These are phyloP conservation scores for Fusarium albosuccineum DNA, from an alignment of 2,329 filamentous ascomycete genomes.

Conservation along the genomic window DNA sequence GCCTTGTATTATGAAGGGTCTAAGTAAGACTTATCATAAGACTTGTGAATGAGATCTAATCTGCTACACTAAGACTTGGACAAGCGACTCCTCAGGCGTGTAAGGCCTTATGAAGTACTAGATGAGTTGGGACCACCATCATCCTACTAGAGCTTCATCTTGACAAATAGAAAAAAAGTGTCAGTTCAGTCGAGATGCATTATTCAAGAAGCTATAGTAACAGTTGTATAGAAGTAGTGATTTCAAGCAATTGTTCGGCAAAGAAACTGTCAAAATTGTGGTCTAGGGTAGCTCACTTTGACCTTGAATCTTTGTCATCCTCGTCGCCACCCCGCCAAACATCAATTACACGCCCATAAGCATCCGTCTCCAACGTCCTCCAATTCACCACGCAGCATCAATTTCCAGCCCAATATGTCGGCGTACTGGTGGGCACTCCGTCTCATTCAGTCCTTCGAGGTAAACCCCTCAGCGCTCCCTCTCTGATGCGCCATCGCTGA, in stretches of 20 bases:
- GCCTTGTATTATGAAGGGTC: too few relatives aligned
- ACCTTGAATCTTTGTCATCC: conserved; percentile 25
- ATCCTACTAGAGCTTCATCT: too few relatives aligned
- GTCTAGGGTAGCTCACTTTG: conserved; percentile 24
- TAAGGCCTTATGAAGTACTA: too few relatives aligned
- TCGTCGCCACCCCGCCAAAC: conserved; percentile 27
- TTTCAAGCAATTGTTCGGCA: background rate
- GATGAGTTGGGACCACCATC: too few relatives aligned
- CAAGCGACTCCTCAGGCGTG: too few relatives aligned
- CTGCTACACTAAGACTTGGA: too few relatives aligned
- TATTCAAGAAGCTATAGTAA: background rate
- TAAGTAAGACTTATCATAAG: too few relatives aligned
- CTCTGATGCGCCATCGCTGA: conserved; percentile 15
- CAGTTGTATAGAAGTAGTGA: too few relatives aligned
- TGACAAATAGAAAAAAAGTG: too few relatives aligned
- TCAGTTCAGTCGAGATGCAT: too few relatives aligned
- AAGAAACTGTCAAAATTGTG: background rate
- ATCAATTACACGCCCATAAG: conserved; percentile 21
- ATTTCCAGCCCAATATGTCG: conserved; percentile 46
- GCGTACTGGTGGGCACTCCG: conserved; percentile 52
- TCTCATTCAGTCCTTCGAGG: conserved; percentile 52
- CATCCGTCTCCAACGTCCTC: conserved; percentile 8
- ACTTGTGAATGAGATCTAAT: too few relatives aligned
- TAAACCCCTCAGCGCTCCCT: background rate
- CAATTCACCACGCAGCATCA: background rate